Percentiles rank a stretch among this genome's conserved stretches.
Conservation (phyloP, 192 early-diverging fungal genomes). For the Phycomyces blakesleeanus region DNA sequence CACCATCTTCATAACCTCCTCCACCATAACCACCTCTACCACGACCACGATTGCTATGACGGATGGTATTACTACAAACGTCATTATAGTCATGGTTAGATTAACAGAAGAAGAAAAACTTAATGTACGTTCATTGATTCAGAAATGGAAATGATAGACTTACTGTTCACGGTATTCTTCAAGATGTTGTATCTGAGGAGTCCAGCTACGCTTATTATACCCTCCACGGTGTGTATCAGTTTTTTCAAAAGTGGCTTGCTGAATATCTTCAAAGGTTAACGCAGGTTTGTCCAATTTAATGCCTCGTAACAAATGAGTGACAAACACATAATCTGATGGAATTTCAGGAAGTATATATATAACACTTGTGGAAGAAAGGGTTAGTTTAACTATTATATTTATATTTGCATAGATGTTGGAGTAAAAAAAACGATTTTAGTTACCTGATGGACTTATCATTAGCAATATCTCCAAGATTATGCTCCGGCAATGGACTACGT, state of each 20-base stretch:
- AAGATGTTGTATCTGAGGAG: conserved; percentile 31
- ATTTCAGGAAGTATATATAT: conserved; percentile 28
- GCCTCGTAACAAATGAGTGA: conserved; percentile 25
- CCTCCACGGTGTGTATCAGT: conserved; percentile 31
- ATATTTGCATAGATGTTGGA: not conserved
- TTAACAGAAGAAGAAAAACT: conserved; percentile 1
- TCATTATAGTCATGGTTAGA: conserved; percentile 15
- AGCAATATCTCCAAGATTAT: conserved; percentile 54
- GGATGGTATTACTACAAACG: conserved; percentile 17
- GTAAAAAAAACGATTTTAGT: not conserved
- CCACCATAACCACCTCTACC: conserved; percentile 12
- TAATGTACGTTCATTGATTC: not conserved
- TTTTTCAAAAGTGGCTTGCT: conserved; percentile 44
- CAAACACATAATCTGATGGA: conserved; percentile 13
- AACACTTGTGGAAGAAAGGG: conserved; percentile 26
- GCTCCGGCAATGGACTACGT: conserved; percentile 48
- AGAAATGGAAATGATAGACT: too few species aligned
- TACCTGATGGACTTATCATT: conserved; percentile 60
- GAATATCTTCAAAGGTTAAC: conserved; percentile 39
- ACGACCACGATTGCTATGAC: conserved; percentile 29
- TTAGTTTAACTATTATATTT: not conserved
- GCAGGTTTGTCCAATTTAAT: conserved; percentile 27
- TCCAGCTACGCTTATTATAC: conserved; percentile 37
- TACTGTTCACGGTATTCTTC: conserved; percentile 33
- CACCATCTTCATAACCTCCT: conserved; percentile 26